phyloP scores from a whole-genome alignment of 495 filamentous ascomycete species.

The Parmelia sp. region DNA sequence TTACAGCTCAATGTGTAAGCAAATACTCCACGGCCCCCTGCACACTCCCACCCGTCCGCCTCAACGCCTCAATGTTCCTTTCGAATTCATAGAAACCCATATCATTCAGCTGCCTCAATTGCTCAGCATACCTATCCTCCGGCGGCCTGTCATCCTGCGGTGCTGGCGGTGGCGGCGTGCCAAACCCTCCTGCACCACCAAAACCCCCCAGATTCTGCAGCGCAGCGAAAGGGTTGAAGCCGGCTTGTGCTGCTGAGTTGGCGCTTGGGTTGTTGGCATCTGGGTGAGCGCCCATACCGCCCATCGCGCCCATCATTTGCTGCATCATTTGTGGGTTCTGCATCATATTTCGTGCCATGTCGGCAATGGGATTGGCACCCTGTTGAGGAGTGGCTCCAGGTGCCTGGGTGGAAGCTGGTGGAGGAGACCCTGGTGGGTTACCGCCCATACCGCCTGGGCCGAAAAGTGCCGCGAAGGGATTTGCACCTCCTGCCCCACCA shows the following conservation, averaged over 20 bases:
- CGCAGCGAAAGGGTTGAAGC: constrained; percentile 32
- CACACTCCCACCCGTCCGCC: constrained; percentile 86
- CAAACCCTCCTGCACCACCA: constrained; percentile 28
- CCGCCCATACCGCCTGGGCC: constrained; percentile 37
- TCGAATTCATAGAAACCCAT: constrained; percentile 99
- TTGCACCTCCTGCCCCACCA: constrained; percentile 38
- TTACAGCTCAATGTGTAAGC: constrained; percentile 33
- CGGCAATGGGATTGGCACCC: constrained; percentile 38
- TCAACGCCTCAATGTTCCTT: constrained; percentile 79
- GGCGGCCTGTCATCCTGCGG: constrained; percentile 78
- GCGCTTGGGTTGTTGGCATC: constrained; percentile 33
- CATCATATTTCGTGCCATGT: constrained; percentile 39
- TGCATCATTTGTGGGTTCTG: constrained; percentile 44
- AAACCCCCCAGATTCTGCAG: constrained; percentile 39
- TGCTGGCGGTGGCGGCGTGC: constrained; percentile 39
- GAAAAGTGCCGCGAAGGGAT: constrained; percentile 71
- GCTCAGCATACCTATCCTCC: constrained; percentile 86
- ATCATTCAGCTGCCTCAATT: constrained; percentile 89
- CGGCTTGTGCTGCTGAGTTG: constrained; percentile 29
- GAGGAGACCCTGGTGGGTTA: constrained; percentile 28
- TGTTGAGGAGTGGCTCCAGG: constrained; percentile 24
- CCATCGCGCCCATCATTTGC: constrained; percentile 42
- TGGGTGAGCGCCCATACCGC: constrained; percentile 37
- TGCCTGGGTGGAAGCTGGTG: constrained; percentile 8
- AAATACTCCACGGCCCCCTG: constrained; percentile 87